Base-by-base conservation (phyloP, 2,329 filamentous ascomycete species). In the Pyrenophora teres region DNA sequence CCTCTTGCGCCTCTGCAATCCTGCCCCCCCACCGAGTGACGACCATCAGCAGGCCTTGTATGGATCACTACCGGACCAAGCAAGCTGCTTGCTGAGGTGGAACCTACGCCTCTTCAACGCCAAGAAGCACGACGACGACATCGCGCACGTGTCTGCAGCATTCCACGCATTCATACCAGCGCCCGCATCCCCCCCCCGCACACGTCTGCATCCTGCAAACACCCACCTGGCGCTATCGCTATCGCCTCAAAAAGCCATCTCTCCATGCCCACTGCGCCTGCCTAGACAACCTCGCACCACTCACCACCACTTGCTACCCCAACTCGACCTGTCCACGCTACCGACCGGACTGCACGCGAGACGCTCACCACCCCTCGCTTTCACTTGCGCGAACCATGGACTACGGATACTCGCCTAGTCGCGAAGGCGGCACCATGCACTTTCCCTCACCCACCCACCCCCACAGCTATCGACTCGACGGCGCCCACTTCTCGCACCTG, bases 391-490 rank as follows among this genome's bases (percentile, higher is more conserved):
- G 44, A 19, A 54, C 60, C 59, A 80, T 80, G 78, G 78, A 79
- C 68, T 76, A 79, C 61, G 75, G 76, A 55, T 80, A 77, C 64
- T 80, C 78, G 46, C 78, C 78, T 46, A 77, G 77, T 62, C 77
- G 78, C 62, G 77, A 79, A 52, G 88, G 89, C 71, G 90, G 90
- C 68, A 93, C 90, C 52, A 81, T 96, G 65, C 91, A 94, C 68
- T 81, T 96, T 65, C 87, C 91, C 59, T 96, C 92, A 56, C 92
- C 93, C 52, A 93, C 89, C 10, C 70, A 73, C 56, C 62, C 68
- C 40, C 87, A 90, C 67, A 85, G 86, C 56, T 89, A 90, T 72
- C 87, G 89, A 75, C 88, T 93, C 65, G 90, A 96, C 77, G 86
- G 90, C 59, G 58, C 64, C 52, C 65, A 71, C 54, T 87, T 89